phyloP scores from a whole-genome alignment of 1,139 yeast genomes.

The Hemisphaericaspora xylofermentans region DNA sequence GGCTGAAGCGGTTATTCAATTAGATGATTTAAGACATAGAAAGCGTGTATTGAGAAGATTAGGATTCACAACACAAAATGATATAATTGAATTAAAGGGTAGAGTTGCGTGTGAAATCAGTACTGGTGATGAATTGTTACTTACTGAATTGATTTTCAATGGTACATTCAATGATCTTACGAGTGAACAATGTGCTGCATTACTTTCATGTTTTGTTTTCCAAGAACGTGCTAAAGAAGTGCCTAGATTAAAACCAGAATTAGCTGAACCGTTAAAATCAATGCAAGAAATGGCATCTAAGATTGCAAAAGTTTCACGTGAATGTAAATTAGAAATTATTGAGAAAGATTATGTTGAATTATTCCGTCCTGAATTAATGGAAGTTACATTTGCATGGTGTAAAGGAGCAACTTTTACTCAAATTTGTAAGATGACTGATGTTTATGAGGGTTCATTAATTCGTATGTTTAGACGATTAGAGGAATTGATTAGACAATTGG shows the following conservation, averaged over 20 bases:
- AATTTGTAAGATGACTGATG: conserved; percentile 98
- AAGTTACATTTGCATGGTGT: conserved; percentile 95
- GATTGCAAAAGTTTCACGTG: conserved; percentile 85
- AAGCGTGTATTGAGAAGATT: conserved; percentile 81
- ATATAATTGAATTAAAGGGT: conserved; percentile 92
- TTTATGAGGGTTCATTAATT: conserved; percentile 93
- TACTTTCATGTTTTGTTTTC: conserved; percentile 92
- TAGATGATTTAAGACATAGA: conserved; percentile 90
- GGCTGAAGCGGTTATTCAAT: conserved; percentile 87
- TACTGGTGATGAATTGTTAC: conserved; percentile 86
- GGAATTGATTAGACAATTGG: conserved; percentile 87
- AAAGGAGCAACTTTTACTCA: conserved; percentile 94
- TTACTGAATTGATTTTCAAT: conserved; percentile 89
- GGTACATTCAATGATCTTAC: conserved; percentile 88
- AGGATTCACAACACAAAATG: conserved; percentile 81
- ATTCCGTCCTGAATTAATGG: conserved; percentile 93
- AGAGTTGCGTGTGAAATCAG: conserved; percentile 94
- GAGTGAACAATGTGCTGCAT: conserved; percentile 89
- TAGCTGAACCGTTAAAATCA: conserved; percentile 83
- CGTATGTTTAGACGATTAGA: conserved; percentile 92
- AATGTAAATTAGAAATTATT: conserved; percentile 82
- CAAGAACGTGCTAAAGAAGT: conserved; percentile 92
- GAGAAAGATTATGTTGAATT: conserved; percentile 91
- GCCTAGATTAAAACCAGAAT: conserved; percentile 81
- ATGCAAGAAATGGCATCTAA: conserved; percentile 88